A percentile compares a stretch with the other conserved stretches of the same genome.
Evolutionary conservation across 2,329 filamentous ascomycete genomes (phyloP).

Genomic region (Fusarium scirpi): DNA sequence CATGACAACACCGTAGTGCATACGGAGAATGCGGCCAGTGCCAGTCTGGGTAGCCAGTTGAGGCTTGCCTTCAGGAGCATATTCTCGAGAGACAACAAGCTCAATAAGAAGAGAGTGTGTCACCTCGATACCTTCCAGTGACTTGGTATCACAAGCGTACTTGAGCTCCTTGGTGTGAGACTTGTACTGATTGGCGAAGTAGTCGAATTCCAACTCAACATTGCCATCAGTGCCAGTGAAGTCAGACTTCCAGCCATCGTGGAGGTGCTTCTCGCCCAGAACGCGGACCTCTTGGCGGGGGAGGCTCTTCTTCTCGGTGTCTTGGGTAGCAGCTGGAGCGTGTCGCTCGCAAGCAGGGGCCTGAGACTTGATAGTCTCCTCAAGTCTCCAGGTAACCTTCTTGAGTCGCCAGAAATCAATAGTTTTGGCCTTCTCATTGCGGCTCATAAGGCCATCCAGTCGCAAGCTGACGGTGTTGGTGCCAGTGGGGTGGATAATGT

Average conservation of each 20-base stretch:
- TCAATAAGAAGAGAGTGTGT: slow-evolving; percentile 90
- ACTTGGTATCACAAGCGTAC: slow-evolving; percentile 82
- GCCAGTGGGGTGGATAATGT: slow-evolving; percentile 87
- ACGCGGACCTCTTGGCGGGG: slow-evolving; percentile 80
- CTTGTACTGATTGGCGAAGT: slow-evolving; percentile 55
- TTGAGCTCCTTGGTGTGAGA: slow-evolving; percentile 63
- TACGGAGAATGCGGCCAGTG: slow-evolving; percentile 88
- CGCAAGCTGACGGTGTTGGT: slow-evolving; percentile 83
- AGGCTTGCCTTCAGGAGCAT: slow-evolving; percentile 76
- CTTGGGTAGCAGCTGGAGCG: slow-evolving; percentile 58
- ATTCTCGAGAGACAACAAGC: slow-evolving; percentile 94
- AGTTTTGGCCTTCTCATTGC: slow-evolving; percentile 75
- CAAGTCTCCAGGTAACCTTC: slow-evolving; percentile 92
- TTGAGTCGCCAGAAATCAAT: slow-evolving; percentile 87
- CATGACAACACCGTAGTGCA: slow-evolving; percentile 86
- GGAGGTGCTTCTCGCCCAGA: slow-evolving; percentile 84
- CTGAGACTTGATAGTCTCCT: slow-evolving; percentile 84
- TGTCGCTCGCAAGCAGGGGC: slow-evolving; percentile 86
- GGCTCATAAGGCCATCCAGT: slow-evolving; percentile 85
- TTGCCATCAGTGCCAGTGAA: slow-evolving; percentile 66
- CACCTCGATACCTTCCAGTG: slow-evolving; percentile 79
- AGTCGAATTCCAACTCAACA: slow-evolving; percentile 85
- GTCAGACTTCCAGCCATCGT: slow-evolving; percentile 88
- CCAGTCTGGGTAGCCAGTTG: slow-evolving; percentile 84
- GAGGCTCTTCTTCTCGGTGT: slow-evolving; percentile 69